Evolutionary conservation across 1,139 yeast genomes (phyloP), one percentile per base, ranked within the genome.

Genomic region (Scheffersomyces quercinus): DNA sequence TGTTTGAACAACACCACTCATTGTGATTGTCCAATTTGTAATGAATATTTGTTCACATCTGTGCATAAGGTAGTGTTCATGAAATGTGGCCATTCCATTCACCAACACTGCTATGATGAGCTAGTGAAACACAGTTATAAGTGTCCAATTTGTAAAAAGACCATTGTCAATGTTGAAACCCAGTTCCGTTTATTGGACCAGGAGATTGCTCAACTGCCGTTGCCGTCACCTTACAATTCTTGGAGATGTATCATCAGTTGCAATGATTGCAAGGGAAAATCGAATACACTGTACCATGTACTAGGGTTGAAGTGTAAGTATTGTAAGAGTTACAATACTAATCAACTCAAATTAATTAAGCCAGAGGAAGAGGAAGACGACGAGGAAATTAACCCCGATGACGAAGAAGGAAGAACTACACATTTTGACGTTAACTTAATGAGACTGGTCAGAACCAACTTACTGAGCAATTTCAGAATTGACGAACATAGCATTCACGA

Each of bases 71-170:
- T 90, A 34, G 95, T 89, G 13, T 89, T 90, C 62, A 89, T 91
- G 97, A 79, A 81, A 40, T 91, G 98, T 65, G 97, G 97, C 3
- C 98, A 91, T 65, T 88, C 96, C 39, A 90, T 91, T 48, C 98
- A 91, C 65, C 90, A 89, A 59, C 62, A 67, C 29, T 91, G 98
- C 61, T 90, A 83, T 60, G 83, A 83, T 47, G 93, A 88, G 53
- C 82, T 87, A 60, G 81, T 89, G 14, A 78, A 82, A 52, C 89
- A 87, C 58, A 82, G 88, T 15, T 90, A 88, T 70, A 88, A 88
- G 60, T 91, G 98, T 63, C 98, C 98, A 1, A 77, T 89, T 2
- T 91, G 98, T 60, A 84, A 88, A 42, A 82, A 88, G 52, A 85
- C 96, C 0, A 81, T 91, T 37, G 75, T 86, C 33, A 88, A 89